Evolutionary conservation across 1,284 basidiomycete genomes (phyloP), one percentile per base, ranked within the genome.

Genomic region (Ganoderma meredithae): DNA sequence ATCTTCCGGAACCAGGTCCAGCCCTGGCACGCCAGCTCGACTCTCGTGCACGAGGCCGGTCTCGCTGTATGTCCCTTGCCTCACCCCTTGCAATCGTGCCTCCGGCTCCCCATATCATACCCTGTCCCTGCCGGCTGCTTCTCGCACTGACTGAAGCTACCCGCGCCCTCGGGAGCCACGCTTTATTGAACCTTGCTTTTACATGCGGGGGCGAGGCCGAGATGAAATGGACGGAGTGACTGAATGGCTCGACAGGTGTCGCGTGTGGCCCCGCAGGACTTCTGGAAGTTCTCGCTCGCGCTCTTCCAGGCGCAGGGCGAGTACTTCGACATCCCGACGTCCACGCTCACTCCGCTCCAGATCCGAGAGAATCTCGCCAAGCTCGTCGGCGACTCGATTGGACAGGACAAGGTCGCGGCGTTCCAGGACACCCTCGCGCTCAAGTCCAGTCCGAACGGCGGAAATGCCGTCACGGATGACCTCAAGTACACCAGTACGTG

Each of bases 1-100:
- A 90, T 97, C 75, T 82, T 95, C 71, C 84, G 96, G 62, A 86
- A 89, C 39, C 95, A 97, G 75, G 91, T 95, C 43, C 96, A 94
- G 78, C 91, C 92, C 0, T 93, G 95, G 94, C 95, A 96, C 76
- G 86, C 83, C 19, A 82, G 88, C 60, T 94, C 92, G 0, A 92
- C 91, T 0, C 85, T 91, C 69, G 88, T 90, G 2, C 91, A 94
- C 73, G 96, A 98, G 81, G 93, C 95, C 19, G 90, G 88, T 13
- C 82, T 97, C 12, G 94, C 94, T 12, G 93, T 96, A 74, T 74
- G 88, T 68, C 33, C 27, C 27, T 66, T 44, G 36, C n/a, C 47
- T 19, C 10, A 36, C 63, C 9, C 62, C 60, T 52, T 39, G 53
- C 4, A 52, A 25, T 25, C 12, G 7, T 52, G 12, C 47, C 12